phyloP scores from a whole-genome alignment of 129 eudicot species.

The Chrysanthemum seticuspe region DNA sequence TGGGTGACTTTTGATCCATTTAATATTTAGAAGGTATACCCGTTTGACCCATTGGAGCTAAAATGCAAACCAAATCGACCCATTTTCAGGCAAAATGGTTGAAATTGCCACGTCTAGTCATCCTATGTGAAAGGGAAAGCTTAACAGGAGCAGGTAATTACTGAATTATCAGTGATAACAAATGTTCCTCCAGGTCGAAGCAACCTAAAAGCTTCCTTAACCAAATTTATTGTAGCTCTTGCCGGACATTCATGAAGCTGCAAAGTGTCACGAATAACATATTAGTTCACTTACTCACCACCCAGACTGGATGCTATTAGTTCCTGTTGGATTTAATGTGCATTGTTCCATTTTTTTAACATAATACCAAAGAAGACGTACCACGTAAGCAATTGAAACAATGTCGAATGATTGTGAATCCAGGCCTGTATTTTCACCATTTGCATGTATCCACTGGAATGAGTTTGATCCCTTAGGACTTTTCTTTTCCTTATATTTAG shows the following conservation, averaged over 20 bases:
- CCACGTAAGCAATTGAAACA: slow-evolving; percentile 92
- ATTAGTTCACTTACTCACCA: too few species aligned
- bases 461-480: slow-evolving; percentile 38
- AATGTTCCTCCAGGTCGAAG: slow-evolving; percentile 97
- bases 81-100: too few species aligned
- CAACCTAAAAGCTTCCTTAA: slow-evolving; percentile 82
- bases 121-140: too few species aligned
- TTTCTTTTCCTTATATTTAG: slow-evolving; percentile 72
- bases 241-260: slow-evolving; percentile 97
- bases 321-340: neutral
- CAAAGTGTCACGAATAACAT: neutral
- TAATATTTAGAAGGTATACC: too few species aligned
- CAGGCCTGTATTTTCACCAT: slow-evolving; percentile 90
- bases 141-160: slow-evolving; percentile 24
- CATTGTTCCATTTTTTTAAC: neutral
- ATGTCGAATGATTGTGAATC: slow-evolving; percentile 88
- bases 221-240: slow-evolving; percentile 70
- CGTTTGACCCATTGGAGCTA: too few species aligned
- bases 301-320: too few species aligned
- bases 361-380: slow-evolving; percentile 22
- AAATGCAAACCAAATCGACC: too few species aligned
- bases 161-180: slow-evolving; percentile 91
- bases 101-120: too few species aligned
- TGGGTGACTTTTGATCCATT: too few species aligned
- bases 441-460: slow-evolving; percentile 85